A percentile compares a stretch with the other conserved stretches of the same genome.
Conservation (phyloP, 78 protist species). For the Chrysochromulina parva region DNA sequence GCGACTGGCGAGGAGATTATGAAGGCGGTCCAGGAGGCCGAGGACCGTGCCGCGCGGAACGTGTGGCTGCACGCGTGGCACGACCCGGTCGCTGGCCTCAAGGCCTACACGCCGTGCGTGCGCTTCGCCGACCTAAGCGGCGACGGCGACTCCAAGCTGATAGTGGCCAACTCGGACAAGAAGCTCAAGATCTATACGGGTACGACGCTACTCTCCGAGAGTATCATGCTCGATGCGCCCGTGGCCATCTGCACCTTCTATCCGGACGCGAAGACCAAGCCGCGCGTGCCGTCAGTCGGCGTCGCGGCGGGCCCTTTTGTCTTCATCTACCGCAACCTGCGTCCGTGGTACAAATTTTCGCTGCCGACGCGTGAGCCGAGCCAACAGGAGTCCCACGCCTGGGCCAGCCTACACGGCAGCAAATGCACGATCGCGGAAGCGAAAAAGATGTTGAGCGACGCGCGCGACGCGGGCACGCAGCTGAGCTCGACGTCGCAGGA, state of each 20-base stretch:
- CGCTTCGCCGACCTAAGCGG: constrained; percentile 48
- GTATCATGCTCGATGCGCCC: constrained; percentile 58
- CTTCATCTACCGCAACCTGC: constrained; percentile 56
- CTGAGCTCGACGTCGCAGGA: constrained; percentile 39
- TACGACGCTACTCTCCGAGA: constrained; percentile 40
- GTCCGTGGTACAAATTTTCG: constrained; percentile 64
- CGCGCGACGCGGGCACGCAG: neutral
- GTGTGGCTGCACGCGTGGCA: constrained; percentile 69
- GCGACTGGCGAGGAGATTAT: neutral
- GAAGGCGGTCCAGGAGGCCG: neutral
- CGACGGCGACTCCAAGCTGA: constrained; percentile 53
- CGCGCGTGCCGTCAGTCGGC: constrained; percentile 39
- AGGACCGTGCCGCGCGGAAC: neutral
- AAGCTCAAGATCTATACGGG: constrained; percentile 45
- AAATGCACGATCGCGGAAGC: neutral
- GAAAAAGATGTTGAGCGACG: neutral
- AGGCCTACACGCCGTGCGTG: constrained; percentile 50
- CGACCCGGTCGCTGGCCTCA: constrained; percentile 59
- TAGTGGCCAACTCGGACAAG: constrained; percentile 46
- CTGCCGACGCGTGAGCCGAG: constrained; percentile 33
- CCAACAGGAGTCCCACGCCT: constrained; percentile 6
- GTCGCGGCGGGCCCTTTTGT: constrained; percentile 52
- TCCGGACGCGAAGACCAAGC: constrained; percentile 28
- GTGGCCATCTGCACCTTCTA: constrained; percentile 38
- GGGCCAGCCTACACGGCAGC: neutral